Base-by-base conservation (phyloP, 805 yeast genomes). In the Myxozyma sirexii region DNA sequence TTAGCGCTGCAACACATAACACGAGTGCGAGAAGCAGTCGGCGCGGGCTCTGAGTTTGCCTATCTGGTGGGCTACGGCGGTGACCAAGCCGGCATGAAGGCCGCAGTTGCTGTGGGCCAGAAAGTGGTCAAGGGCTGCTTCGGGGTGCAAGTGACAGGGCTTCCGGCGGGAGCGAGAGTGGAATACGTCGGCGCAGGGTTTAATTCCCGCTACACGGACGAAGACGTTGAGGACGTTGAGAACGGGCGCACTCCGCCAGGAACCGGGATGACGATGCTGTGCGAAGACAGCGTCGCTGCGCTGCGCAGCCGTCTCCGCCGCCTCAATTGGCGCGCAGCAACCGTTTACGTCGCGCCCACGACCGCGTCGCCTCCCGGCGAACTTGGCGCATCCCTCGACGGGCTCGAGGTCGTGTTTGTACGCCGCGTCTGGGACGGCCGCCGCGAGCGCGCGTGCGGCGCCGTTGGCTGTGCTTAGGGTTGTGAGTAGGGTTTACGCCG, bases 1-100 rank as follows among this genome's bases (percentile, higher is more conserved):
- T 72, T 91, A 24, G 78, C 96, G 0, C 78, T 92, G 51, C 96
- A 90, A 71, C 94, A 91, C 73, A 81, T 90, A 51, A 77, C 79
- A 62, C 79, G 83, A 15, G 86, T 91, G 2, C 83, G 85, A 63
- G 68, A 79, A 4, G 82, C 85, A 5, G 79, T 85, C 65, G 65
- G 49, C 38, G 41, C 27, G 24, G 47, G 23, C 24, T 41, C 47
- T 1, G 41, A 54, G 47, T 46, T 46, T 46, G 53, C 39, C 15
- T 41, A 24, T 26, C 17, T 54, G 29, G 53, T 54, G 5, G 58
- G 53, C 4, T 39, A 27, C 21, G 50, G 49, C 35, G 27, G 21
- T 5, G 49, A 48, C 29, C 26, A 19, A 37, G 41, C 24, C 4
- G 50, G 26, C n/a, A 44, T 42, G 45, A n/a, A 23, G 37, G 54